phyloP scores from a whole-genome alignment of 345 rosid species.

The Microthlaspi erraticum region DNA sequence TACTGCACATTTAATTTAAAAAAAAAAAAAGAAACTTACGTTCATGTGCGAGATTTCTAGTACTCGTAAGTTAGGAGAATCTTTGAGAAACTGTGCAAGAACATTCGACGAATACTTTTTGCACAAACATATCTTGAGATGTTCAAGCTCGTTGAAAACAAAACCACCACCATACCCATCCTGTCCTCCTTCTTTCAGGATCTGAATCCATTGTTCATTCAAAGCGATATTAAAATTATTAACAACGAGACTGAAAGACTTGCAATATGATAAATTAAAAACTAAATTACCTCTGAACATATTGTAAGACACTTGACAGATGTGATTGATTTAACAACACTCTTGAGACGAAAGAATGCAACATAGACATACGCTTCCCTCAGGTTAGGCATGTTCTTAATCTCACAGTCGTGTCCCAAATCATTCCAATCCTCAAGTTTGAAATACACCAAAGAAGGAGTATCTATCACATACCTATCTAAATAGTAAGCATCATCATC shows the following conservation, averaged over 20 bases:
- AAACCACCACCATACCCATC: background rate
- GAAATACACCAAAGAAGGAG: slow-evolving; percentile 8
- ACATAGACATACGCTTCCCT: background rate
- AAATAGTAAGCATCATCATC: fast-evolving
- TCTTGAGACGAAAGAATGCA: background rate
- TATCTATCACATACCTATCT: background rate
- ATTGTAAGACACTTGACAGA: slow-evolving; percentile 16
- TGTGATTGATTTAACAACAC: background rate
- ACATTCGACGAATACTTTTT: background rate
- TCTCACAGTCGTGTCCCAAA: no score
- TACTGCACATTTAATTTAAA: background rate
- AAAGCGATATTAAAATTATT: no score
- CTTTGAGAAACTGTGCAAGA: background rate
- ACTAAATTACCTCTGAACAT: background rate
- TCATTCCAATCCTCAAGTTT: background rate
- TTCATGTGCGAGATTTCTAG: background rate
- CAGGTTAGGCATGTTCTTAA: slow-evolving; percentile 9
- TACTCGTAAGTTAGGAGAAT: slow-evolving; percentile 21
- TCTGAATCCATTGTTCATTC: no score
- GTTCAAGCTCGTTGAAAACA: background rate
- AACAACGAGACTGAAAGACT: background rate
- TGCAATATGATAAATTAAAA: background rate
- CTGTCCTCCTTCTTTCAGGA: no score
- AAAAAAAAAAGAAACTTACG: background rate
- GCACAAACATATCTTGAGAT: background rate